Base-by-base conservation (phyloP, 257 asterid genomes). In the Osmanthus fragrans region DNA sequence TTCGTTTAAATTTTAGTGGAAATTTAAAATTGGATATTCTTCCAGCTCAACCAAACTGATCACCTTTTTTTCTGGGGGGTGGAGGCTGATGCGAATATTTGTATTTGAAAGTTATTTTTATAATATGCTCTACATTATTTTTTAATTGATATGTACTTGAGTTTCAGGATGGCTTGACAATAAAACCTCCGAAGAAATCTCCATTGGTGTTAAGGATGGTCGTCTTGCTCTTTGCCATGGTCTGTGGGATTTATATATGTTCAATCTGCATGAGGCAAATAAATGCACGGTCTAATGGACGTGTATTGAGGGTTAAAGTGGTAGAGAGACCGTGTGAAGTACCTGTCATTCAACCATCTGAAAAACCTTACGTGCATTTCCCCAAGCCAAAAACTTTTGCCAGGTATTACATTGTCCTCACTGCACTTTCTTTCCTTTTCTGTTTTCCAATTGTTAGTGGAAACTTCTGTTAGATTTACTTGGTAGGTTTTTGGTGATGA, bases 331-430 rank as follows among this genome's bases (percentile, higher is more conserved):
- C 91, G 8, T 94, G 98, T 71, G 90, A 86, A 71, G 49, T 12
- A 10, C 72, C 83, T 37, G 32, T 80, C 15, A 58, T 94, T 16
- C 89, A 89, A 36, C 91, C 93, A 58, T 86, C 86, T 2, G 98
- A 92, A 79, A 88, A 84, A 76, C 84, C 80, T 73, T 89, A 82
- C 66, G 33, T 89, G 7, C 98, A 94, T 84, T 90, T 87, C 76
- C 98, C 98, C 32, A 88, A 85, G 68, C 98, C 98, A 2, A 82
- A 87, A 79, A 88, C 96, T 49, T 94, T 90, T 75, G 84, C 84
- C 88, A 86, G 98, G 99, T 93, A 75, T 79, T 73, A 75, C 42
- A 51, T 36, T 45, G 54, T 74, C 51, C 29, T 60, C 60, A 49
- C 74, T 40, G 13, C 30, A 30, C 11, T 54, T 54, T 54, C 64